Evolutionary conservation across 2,329 filamentous ascomycete species (phyloP).

Genomic region (Aureobasidium sp.): DNA sequence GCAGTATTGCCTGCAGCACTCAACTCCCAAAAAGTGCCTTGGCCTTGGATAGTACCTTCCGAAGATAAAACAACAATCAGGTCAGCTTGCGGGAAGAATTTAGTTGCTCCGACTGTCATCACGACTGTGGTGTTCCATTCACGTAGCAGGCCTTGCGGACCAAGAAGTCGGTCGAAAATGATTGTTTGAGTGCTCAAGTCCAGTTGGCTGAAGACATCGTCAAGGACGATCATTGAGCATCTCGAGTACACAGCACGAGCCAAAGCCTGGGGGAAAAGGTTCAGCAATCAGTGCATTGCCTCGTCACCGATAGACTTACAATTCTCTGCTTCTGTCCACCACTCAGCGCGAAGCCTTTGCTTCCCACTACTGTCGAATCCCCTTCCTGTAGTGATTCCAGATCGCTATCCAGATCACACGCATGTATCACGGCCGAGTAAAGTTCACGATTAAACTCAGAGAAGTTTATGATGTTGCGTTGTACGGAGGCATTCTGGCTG

Average conservation of each 20-base stretch:
- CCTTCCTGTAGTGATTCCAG: constrained; percentile 65
- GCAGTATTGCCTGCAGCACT: background rate
- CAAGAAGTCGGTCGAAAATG: constrained; percentile 39
- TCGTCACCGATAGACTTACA: constrained; percentile 38
- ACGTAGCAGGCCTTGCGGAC: constrained; percentile 36
- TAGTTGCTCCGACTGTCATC: constrained; percentile 30
- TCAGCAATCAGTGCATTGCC: background rate
- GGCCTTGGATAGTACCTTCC: background rate
- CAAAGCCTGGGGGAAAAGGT: constrained; percentile 30
- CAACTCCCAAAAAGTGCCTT: constrained; percentile 30
- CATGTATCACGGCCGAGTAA: constrained; percentile 63
- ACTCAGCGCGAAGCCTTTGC: constrained; percentile 76
- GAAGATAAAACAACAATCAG: constrained; percentile 29
- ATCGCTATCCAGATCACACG: constrained; percentile 69
- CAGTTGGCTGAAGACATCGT: constrained; percentile 72
- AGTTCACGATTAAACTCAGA: constrained; percentile 55
- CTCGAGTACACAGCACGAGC: constrained; percentile 74
- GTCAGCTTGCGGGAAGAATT: constrained; percentile 33
- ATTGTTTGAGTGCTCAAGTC: constrained; percentile 49
- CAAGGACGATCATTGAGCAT: constrained; percentile 69
- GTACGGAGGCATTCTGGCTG: constrained; percentile 75
- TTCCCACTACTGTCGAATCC: constrained; percentile 72
- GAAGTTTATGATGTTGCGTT: constrained; percentile 72
- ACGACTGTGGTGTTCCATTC: constrained; percentile 35
- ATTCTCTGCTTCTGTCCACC: constrained; percentile 80